Evolutionary conservation across 1,284 basidiomycete species (phyloP), one percentile per base, ranked within the genome.

Genomic region (Ustilago cynodontis): DNA sequence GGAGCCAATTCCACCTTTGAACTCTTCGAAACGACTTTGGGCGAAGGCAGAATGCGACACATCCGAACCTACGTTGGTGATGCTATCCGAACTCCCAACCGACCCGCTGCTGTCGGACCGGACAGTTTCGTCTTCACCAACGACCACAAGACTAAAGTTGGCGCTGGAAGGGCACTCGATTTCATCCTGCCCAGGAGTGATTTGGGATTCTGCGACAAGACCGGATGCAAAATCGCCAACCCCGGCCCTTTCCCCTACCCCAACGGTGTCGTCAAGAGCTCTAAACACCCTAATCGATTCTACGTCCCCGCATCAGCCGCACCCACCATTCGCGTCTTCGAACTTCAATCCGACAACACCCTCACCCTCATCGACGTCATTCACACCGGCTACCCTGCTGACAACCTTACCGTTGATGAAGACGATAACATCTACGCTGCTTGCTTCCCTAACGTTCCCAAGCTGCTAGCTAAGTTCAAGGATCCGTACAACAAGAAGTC

Each of bases 1-100:
- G 92, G 92, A 16, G 91, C 92, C 8, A 90, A 93, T 80, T 92
- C 91, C 1, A 89, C 88, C 51, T 87, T 93, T 20, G 92, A 93
- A 79, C 88, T 93, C 28, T 93, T 93, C 84, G 89, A 89, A 75
- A 90, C 90, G 0, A 86, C 71, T 0, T 76, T 89, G 2, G 89
- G 90, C 5, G 86, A 87, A 55, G 80, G 85, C 8, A 85, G 81
- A 8, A 82, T 92, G 68, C 86, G 87, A 7, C 89, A 92, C 81
- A 82, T 92, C 43, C 87, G 86, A 56, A 93, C 92, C 6, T 86
- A 92, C 26, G 85, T 88, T 28, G 88, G 91, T 81, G 87, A 89
- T 1, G 65, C 71, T 5, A 89, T 93, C 22, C 63, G 88, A 7
- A 90, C 91, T 1, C 93, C 92, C 0, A 93, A 93, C 81, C 91